Base-by-base conservation (phyloP, 2,329 filamentous ascomycete genomes). In the Colletotrichum brevisporum region DNA sequence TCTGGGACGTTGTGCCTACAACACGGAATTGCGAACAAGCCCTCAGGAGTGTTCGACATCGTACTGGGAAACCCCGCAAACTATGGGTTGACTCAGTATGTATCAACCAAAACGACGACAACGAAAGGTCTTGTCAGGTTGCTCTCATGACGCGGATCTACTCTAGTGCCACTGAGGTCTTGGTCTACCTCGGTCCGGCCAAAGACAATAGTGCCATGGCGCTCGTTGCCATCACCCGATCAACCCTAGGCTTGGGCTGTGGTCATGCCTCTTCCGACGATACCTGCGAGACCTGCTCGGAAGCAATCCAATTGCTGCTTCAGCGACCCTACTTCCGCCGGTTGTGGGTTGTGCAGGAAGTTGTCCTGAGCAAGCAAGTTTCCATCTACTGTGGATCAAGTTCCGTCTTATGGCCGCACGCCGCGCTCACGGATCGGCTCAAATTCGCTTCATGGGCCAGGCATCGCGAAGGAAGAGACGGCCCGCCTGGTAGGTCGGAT, bases 81-180 rank as follows among this genome's bases (percentile, higher is more conserved):
- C 13, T 58, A 10, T 58, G 55, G 55, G 6, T 58, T 3, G 55
- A 58, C 21, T 18, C 55, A 3, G 18, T 58, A 2, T 58, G 55
- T 16, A 47, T 58, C 21, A 47, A 58, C 3, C 70, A 71, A 31
- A 45, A 56, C 15, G 50, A 70, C 8, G 16, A 50, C 6, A 12
- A n/a, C 1, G 67, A 71, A 26, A 56, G 63, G 54, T n/a, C 53
- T 3, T 21, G 36, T 9, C 67, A 71, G 45, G 57, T 66, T 6
- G 43, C 53, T 2, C 41, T 61, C 6, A 71, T 71, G 70, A 18
- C 54, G 2, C 16, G 45, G 48, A 59, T 70, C 6, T 71, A 71
- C 50, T 63, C 62, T 1, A 31, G 47, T 6, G 62, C 70, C 1
- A 24, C 39, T 16, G 47, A 60, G 1, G 59, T 54, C 0, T 18